Percentiles rank a stretch among this genome's conserved stretches.
Conservation (phyloP, 257 asterid genomes). For the Verbascum thapsus region DNA sequence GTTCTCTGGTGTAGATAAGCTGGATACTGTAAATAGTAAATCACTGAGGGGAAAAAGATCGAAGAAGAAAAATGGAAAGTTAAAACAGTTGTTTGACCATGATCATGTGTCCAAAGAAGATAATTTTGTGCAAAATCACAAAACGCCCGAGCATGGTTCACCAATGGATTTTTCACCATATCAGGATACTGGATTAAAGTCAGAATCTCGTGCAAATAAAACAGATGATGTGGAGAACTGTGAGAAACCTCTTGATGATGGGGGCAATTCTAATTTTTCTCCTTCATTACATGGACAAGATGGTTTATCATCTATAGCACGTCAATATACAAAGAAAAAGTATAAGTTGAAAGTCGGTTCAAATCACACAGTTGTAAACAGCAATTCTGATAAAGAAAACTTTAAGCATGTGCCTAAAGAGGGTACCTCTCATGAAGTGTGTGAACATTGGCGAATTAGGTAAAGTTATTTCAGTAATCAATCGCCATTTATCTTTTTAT, state of each 20-base stretch:
- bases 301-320: conserved; percentile 65
- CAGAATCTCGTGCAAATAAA: conserved; percentile 27
- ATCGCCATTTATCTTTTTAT: conserved; percentile 1
- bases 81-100: conserved; percentile 43
- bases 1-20: conserved; percentile 34
- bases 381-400: conserved; percentile 39
- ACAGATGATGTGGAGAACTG: conserved; percentile 30
- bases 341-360: conserved; percentile 67
- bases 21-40: conserved; percentile 42
- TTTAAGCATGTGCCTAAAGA: conserved; percentile 41
- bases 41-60: conserved; percentile 42
- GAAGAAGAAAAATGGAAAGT: conserved; percentile 57
- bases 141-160: conserved; percentile 68
- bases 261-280: conserved; percentile 37
- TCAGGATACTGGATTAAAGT: conserved; percentile 40
- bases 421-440: conserved; percentile 39
- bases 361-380: conserved; percentile 34
- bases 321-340: conserved; percentile 75
- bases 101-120: conserved; percentile 36
- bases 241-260: conserved; percentile 37
- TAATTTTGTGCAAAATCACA: conserved; percentile 36
- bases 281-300: conserved; percentile 47
- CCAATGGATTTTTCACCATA: conserved; percentile 97
- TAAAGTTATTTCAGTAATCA: conserved; percentile 29
- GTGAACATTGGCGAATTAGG: conserved; percentile 92